Percentiles rank a stretch among this genome's conserved stretches.
phyloP scores from a whole-genome alignment of 768 basidiomycete genomes.

The Suillus placidus region DNA sequence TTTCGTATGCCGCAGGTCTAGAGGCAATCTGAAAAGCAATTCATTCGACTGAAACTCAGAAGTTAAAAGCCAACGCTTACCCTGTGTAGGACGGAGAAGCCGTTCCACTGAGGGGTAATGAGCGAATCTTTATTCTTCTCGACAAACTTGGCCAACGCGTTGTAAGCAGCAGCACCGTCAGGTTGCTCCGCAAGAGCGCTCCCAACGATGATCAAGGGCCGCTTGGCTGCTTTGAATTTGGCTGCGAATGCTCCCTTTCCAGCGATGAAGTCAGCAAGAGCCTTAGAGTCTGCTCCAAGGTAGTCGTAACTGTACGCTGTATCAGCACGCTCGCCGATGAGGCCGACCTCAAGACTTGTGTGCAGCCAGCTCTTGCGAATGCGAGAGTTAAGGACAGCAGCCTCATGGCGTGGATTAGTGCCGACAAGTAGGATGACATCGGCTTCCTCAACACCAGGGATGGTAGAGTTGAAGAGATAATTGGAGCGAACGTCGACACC shows the following conservation, averaged over 20 bases:
- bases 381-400: slow-evolving; percentile 94
- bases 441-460: slow-evolving; percentile 87
- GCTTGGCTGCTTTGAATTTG: slow-evolving; percentile 89
- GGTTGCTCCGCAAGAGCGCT: slow-evolving; percentile 83
- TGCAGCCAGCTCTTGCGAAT: slow-evolving; percentile 95
- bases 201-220: slow-evolving; percentile 91
- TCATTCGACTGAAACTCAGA: slow-evolving; percentile 5
- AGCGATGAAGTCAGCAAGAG: slow-evolving; percentile 73
- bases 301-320: slow-evolving; percentile 94
- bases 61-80: slow-evolving; percentile 47
- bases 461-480: slow-evolving; percentile 94
- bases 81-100: slow-evolving; percentile 89
- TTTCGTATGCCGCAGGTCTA: slow-evolving; percentile 90
- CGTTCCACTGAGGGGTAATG: slow-evolving; percentile 92
- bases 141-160: slow-evolving; percentile 78
- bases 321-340: slow-evolving; percentile 90
- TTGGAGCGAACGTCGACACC: slow-evolving; percentile 93
- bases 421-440: slow-evolving; percentile 94
- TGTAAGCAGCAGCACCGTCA: slow-evolving; percentile 79
- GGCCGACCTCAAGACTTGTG: slow-evolving; percentile 80
- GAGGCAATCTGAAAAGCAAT: slow-evolving; percentile 70
- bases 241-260: slow-evolving; percentile 80
- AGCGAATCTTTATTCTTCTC: slow-evolving; percentile 74
- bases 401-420: slow-evolving; percentile 96
- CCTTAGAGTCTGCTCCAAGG: slow-evolving; percentile 75